Evolutionary conservation across 106 monocot species (phyloP), one percentile per base, ranked within the genome.

Genomic region (Chionographis japonica): DNA sequence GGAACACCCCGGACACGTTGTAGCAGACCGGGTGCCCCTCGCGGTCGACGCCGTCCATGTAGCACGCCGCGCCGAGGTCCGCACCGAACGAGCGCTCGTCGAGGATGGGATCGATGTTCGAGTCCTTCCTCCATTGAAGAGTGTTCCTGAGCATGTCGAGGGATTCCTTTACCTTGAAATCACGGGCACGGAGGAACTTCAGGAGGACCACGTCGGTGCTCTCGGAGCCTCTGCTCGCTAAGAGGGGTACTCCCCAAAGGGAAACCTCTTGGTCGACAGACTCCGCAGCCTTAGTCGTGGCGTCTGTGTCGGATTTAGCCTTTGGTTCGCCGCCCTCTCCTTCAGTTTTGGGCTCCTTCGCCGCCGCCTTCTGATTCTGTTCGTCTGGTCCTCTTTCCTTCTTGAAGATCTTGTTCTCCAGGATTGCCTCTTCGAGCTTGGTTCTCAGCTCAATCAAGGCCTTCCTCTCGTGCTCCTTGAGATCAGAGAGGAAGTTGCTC

Each of bases 21-120:
- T 88, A 93, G 59, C 92, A 93, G 41, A 93, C 81, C 0, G 88
- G 92, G 42, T 93, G 85, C 15, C 88, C 88, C 54, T 88, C 88
- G 1, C 76, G 72, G 52, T 84, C 86, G 39, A 38, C 12, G 37
- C 92, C 92, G 20, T 84, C 79, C 73, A 84, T 80, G 79, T 81
- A 88, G 37, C 80, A 86, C n/a, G 88, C 86, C 19, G 39, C 73
- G 6, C 54, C 72, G n/a, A 84, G 65, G 40, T 75, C 93, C 10
- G 19, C 50, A 3, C 72, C 80, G 13, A 77, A 37, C 11, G 46
- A 37, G 6, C 76, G 67, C 51, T 84, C 86, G 4, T 81, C 81
- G 1, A 81, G 57, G n/a, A 86, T 58, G 2, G 83, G 59, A 52
- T 86, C 81, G 61, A 81, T 77, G 2, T 61, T 67, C 36, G 56